Conservation (phyloP, 2,329 filamentous ascomycete species). For the Fusarium tanahbumbuense region DNA sequence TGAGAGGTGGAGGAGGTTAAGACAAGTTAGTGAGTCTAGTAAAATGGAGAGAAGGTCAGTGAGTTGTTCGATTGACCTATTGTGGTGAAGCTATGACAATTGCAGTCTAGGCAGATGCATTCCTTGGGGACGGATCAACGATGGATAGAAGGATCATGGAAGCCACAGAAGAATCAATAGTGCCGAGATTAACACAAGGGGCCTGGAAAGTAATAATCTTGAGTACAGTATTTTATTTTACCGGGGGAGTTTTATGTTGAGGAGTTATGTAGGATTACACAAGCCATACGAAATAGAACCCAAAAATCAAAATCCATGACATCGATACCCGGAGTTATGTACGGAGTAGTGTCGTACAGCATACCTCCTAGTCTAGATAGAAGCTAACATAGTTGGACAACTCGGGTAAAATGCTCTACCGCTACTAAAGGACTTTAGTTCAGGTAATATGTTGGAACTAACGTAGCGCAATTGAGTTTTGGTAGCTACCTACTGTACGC, state of each 20-base stretch:
- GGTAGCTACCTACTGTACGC: not conserved
- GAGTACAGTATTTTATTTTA: not conserved
- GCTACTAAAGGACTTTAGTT: not conserved
- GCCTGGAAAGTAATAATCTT: not conserved
- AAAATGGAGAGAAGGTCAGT: slow-evolving; percentile 10
- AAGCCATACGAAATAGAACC: not conserved
- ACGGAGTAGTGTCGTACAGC: not conserved
- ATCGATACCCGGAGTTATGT: slow-evolving; percentile 3
- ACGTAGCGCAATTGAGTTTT: not conserved
- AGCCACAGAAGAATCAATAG: slow-evolving; percentile 16
- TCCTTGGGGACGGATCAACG: slow-evolving; percentile 9
- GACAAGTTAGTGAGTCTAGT: not conserved
- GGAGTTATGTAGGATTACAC: not conserved
- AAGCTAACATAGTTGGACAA: not conserved
- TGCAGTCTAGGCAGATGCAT: slow-evolving; percentile 15
- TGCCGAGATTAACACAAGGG: slow-evolving; percentile 26
- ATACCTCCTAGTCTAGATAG: not conserved
- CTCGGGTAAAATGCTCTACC: slow-evolving; percentile 1
- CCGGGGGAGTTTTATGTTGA: not conserved
- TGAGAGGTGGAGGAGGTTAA: slow-evolving; percentile 10
- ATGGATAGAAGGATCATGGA: slow-evolving; percentile 31
- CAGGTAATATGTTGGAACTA: not conserved
- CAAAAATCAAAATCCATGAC: slow-evolving; percentile 8
- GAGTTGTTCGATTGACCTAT: slow-evolving; percentile 4
- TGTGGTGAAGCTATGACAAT: slow-evolving; percentile 26